Evolutionary conservation across 2,329 filamentous ascomycete genomes (phyloP).

Genomic region (Diaporthe humulicola): DNA sequence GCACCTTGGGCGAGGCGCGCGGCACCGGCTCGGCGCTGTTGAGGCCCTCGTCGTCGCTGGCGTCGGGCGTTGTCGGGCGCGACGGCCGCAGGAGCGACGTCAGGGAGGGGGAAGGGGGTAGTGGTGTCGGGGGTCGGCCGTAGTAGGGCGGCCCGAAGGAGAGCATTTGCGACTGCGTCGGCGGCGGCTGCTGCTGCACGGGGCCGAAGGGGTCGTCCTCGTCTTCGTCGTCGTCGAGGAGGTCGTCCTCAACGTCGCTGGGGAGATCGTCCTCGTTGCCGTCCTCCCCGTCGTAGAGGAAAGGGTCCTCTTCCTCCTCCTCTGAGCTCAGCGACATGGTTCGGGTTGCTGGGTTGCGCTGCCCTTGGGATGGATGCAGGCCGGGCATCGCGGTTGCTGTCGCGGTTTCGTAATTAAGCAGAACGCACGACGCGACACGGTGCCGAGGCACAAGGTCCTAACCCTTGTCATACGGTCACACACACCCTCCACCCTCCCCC

Average conservation of each 20-base stretch:
- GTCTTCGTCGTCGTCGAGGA: slow-evolving; percentile 50
- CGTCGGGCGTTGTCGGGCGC: slow-evolving; percentile 92
- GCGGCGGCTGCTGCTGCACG: slow-evolving; percentile 55
- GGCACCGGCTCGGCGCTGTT: slow-evolving; percentile 72
- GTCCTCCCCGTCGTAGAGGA: slow-evolving; percentile 38
- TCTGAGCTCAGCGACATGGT: slow-evolving; percentile 47
- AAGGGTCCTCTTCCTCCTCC: slow-evolving; percentile 45
- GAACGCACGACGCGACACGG: background rate
- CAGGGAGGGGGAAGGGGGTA: slow-evolving; percentile 92
- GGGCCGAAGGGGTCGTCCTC: slow-evolving; percentile 44
- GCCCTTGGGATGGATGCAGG: background rate
- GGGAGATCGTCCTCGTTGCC: slow-evolving; percentile 34
- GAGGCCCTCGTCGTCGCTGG: slow-evolving; percentile 81
- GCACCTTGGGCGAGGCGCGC: slow-evolving; percentile 89
- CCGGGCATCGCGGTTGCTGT: background rate
- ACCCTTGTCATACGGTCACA: background rate
- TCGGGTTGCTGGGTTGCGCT: slow-evolving; percentile 5
- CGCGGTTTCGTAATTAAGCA: no score
- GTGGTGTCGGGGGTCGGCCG: slow-evolving; percentile 92
- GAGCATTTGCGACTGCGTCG: slow-evolving; percentile 62
- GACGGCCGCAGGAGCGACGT: slow-evolving; percentile 92
- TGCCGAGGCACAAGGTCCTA: background rate
- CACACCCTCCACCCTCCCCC: background rate
- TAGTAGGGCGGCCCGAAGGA: slow-evolving; percentile 90
- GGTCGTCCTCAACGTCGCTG: slow-evolving; percentile 43